Evolutionary conservation across 352 stramenopile genomes (phyloP).

Genomic region (Phytopythium montanum): DNA sequence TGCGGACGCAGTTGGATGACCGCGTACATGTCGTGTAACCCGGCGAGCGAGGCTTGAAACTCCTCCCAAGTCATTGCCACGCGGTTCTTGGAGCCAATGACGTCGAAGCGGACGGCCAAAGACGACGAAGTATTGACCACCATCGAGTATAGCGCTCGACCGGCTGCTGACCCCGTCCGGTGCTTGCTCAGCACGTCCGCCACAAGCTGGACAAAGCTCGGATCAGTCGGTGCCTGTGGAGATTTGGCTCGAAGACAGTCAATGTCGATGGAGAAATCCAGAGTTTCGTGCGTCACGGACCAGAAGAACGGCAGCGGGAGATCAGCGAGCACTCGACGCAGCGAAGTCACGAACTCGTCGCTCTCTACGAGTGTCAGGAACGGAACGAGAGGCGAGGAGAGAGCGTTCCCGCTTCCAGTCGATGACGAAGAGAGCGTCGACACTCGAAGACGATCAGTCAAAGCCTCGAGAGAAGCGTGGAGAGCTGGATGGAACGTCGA

Average conservation of each 20-base stretch:
- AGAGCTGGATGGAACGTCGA: slow-evolving; percentile 27
- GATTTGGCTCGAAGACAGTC: slow-evolving; percentile 29
- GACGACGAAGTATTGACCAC: slow-evolving; percentile 54
- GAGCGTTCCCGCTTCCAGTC: background rate
- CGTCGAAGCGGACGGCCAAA: slow-evolving; percentile 53
- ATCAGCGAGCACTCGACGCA: slow-evolving; percentile 37
- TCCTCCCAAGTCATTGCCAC: slow-evolving; percentile 49
- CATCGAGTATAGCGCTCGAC: slow-evolving; percentile 36
- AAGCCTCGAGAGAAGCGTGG: slow-evolving; percentile 23
- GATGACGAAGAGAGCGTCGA: background rate
- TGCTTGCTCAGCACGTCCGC: slow-evolving; percentile 28
- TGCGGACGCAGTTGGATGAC: slow-evolving; percentile 65
- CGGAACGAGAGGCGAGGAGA: background rate
- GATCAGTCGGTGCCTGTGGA: slow-evolving; percentile 23
- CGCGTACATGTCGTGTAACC: slow-evolving; percentile 60
- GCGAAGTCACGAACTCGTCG: slow-evolving; percentile 35
- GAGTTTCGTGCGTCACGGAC: slow-evolving; percentile 37
- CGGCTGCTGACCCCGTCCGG: slow-evolving; percentile 17
- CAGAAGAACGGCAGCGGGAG: slow-evolving; percentile 64
- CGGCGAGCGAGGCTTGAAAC: slow-evolving; percentile 56
- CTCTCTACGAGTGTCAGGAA: slow-evolving; percentile 59
- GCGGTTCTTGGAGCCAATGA: slow-evolving; percentile 46
- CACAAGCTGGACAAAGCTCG: slow-evolving; percentile 61
- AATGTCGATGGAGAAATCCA: slow-evolving; percentile 61
- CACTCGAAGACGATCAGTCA: slow-evolving; percentile 37